Conservation (phyloP, 495 filamentous ascomycete genomes). For the Hypoxylon perforatum region DNA sequence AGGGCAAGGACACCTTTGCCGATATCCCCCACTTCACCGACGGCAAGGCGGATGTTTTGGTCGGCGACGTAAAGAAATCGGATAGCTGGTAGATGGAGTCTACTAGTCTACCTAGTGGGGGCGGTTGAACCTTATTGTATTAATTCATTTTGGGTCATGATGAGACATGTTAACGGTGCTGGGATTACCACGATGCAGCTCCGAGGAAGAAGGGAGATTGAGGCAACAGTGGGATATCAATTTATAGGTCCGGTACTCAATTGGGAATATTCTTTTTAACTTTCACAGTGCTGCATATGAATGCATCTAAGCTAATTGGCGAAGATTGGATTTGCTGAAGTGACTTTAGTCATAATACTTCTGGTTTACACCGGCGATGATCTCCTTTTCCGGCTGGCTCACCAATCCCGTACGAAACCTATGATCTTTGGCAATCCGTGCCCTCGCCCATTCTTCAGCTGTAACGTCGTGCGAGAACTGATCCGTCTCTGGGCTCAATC, state of each 20-base stretch:
- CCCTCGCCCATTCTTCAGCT: constrained; percentile 47
- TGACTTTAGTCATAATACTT: constrained; percentile 46
- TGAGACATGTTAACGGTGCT: background rate
- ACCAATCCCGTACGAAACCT: constrained; percentile 44
- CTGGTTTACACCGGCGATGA: constrained; percentile 47
- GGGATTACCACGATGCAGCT: too few species aligned
- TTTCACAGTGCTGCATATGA: too few species aligned
- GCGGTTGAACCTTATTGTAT: too few species aligned
- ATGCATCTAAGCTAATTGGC: too few species aligned
- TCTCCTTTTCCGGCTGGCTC: constrained; percentile 46
- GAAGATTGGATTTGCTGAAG: too few species aligned
- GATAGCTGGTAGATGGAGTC: background rate
- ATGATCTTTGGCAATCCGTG: constrained; percentile 50
- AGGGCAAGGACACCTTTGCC: constrained; percentile 23
- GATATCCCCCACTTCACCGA: constrained; percentile 41
- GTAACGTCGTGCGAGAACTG: constrained; percentile 41
- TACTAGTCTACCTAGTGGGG: background rate
- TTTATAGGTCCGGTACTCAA: too few species aligned
- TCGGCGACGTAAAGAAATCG: background rate
- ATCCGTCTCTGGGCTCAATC: constrained; percentile 53
- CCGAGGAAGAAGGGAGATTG: too few species aligned
- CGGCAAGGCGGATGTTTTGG: background rate
- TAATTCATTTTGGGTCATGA: background rate
- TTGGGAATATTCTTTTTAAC: too few species aligned
- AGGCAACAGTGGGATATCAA: too few species aligned